Evolutionary conservation across 352 stramenopile species (phyloP), one percentile per base, ranked within the genome.

Genomic region (Peronosclerospora sorghi): DNA sequence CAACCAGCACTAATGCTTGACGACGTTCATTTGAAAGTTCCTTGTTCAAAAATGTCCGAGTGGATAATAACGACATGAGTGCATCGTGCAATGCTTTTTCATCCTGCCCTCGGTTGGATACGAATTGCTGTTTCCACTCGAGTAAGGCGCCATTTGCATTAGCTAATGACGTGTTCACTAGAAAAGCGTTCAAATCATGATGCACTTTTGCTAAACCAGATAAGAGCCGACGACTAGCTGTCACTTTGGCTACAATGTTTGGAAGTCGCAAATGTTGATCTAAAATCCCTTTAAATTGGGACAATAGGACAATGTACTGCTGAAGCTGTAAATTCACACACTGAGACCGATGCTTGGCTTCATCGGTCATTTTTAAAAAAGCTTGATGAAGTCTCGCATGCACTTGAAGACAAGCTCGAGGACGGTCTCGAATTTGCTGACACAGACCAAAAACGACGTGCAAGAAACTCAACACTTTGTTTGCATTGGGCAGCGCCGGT

Each of bases 11-110:
- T 6, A 78, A 47, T 27, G 72, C 62, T 50, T 86, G 74, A 15
- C 65, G 54, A 1, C 64, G 66, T 36, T 74, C 68, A 14, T 36
- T 57, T 7, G 55, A 19, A 29, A 78, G 79, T 48, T 86, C 69
- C 27, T 77, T 79, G 17, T 45, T 27, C 2, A 84, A 48, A 27
- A 86, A 86, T 15, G 68, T 69, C n/a, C 59, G 42, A 15, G 64
- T 68, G 26, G 56, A 59, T 13, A 86, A 40, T 23, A 83, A 35
- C 15, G 62, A 59, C 45, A 59, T 59, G 9, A 84, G 45, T n/a
- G 68, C 84, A 17, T 69, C 63, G 23, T 82, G 60, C 15, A 86
- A 53, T 26, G 52, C 39, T 34, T 63, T 73, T 42, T 86, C 74
- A 45, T 86, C 74, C 26, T 75, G 55, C 12, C 69, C 58, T 28